Evolutionary conservation across 805 yeast species (phyloP), one percentile per base, ranked within the genome.

Genomic region (Saccharomycopsis sp.): DNA sequence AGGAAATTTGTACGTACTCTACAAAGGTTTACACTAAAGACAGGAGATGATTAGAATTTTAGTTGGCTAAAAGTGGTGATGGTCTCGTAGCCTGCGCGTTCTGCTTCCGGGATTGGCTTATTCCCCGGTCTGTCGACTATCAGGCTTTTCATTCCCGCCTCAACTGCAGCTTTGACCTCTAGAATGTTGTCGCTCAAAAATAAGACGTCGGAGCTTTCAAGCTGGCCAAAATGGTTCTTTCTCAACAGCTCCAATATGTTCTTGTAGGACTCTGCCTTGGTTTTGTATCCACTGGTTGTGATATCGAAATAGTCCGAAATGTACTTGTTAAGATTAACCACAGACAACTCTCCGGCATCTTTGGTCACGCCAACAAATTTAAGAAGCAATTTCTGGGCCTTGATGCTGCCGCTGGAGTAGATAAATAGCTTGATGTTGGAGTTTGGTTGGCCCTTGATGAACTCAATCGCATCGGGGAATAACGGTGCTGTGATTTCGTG

Each of bases 361-460:
- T 65, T 68, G 3, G 69, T 68, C 8, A 70, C 70, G 55, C 72
- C 72, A 8, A 87, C 91, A 67, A 87, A 79, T 0, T 76, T 77
- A 66, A 91, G 89, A 58, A 91, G 71, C 60, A 91, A 72, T 64
- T 84, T 86, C 65, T 91, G 98, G 0, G 97, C 97, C 59, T 83
- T 80, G 23, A 91, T 82, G 50, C 94, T 85, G 0, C 98, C 98
- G 24, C 96, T 87, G 0, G 97, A 90, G 71, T 91, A 91, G 18
- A 91, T 89, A 66, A 77, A 87, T 0, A 89, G 72, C 1, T 72
- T 71, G 14, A 63, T 56, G 34, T 62, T 63, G 0, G 65, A 62
- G 2, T 58, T 24, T n/a, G n/a, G n/a, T n/a, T n/a, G n/a, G n/a
- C n/a, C n/a, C 53, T 74, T 63, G 55, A 91, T 79, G 50, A 80